Evolutionary conservation across 768 basidiomycete genomes (phyloP).

Genomic region (Boletus sp.): DNA sequence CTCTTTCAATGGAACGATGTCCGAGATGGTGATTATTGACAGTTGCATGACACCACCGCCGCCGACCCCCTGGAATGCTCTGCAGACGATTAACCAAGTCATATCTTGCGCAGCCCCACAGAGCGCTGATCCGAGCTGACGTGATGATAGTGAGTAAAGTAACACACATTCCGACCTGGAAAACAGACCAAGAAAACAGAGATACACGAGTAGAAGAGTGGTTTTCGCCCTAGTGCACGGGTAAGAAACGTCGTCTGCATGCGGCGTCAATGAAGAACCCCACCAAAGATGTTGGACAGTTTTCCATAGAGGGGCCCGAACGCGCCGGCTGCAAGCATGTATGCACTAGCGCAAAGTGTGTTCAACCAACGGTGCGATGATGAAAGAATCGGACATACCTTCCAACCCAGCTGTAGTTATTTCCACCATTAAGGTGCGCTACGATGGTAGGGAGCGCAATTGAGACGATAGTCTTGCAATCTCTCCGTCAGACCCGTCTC

Average conservation of each 20-base stretch:
- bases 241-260: not conserved
- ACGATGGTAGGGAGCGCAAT: constrained; percentile 74
- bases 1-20: constrained; percentile 81
- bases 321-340: constrained; percentile 64
- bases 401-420: constrained; percentile 68
- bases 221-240: constrained; percentile 51
- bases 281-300: constrained; percentile 54
- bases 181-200: constrained; percentile 57
- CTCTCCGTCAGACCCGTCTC: not conserved
- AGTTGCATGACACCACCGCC: constrained; percentile 76
- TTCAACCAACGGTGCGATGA: not conserved
- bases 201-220: constrained; percentile 62
- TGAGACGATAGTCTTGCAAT: constrained; percentile 53
- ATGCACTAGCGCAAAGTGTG: constrained; percentile 45
- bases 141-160: not conserved
- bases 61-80: constrained; percentile 82
- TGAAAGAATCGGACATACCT: constrained; percentile 36
- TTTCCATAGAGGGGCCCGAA: constrained; percentile 75
- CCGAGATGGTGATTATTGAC: constrained; percentile 74
- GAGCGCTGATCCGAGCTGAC: constrained; percentile 69
- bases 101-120: constrained; percentile 79
- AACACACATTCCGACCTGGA: not conserved
- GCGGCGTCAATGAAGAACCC: not conserved
- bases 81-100: constrained; percentile 69
- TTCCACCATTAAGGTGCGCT: constrained; percentile 55